phyloP scores from a whole-genome alignment of 2,329 filamentous ascomycete species.

The Botrytis hyacinthi region DNA sequence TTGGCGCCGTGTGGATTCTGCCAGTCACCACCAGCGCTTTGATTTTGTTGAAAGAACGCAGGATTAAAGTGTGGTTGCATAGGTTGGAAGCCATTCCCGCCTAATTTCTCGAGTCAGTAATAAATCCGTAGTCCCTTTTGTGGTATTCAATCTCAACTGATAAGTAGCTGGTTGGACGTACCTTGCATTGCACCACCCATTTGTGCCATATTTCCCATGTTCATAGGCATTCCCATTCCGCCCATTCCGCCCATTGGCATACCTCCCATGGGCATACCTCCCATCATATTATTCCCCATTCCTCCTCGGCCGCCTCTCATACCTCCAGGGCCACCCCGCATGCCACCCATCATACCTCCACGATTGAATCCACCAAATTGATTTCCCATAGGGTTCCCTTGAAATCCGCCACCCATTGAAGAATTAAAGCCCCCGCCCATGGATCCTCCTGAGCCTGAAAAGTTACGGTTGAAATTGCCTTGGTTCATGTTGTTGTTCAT shows the following conservation, averaged over 20 bases:
- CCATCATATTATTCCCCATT: conserved; percentile 45
- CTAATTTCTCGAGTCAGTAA: conserved; percentile 27
- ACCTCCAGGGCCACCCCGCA: conserved; percentile 51
- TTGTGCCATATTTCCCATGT: conserved; percentile 47
- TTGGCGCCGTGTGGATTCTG: conserved; percentile 83
- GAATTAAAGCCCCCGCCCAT: conserved; percentile 47
- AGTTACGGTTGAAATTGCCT: conserved; percentile 52
- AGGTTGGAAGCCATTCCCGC: conserved; percentile 59
- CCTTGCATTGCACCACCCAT: conserved; percentile 55
- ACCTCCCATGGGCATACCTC: conserved; percentile 53
- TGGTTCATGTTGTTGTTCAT: conserved; percentile 48
- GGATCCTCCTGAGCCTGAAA: conserved; percentile 46
- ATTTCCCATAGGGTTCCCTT: conserved; percentile 44
- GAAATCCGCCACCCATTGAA: conserved; percentile 49
- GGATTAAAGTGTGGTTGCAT: conserved; percentile 71
- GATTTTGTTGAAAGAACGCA: conserved; percentile 63
- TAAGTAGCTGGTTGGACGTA: conserved; percentile 40
- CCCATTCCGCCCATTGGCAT: conserved; percentile 53
- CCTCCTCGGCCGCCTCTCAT: conserved; percentile 59
- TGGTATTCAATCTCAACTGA: not conserved
- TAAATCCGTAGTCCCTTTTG: not conserved
- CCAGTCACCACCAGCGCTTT: conserved; percentile 52
- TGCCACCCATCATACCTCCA: conserved; percentile 52
- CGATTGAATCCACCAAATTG: conserved; percentile 53
- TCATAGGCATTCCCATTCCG: conserved; percentile 40